These are phyloP conservation scores for Kluyveromyces dobzhanskii DNA, from an alignment of 805 yeast species.

Conservation along the genomic window DNA sequence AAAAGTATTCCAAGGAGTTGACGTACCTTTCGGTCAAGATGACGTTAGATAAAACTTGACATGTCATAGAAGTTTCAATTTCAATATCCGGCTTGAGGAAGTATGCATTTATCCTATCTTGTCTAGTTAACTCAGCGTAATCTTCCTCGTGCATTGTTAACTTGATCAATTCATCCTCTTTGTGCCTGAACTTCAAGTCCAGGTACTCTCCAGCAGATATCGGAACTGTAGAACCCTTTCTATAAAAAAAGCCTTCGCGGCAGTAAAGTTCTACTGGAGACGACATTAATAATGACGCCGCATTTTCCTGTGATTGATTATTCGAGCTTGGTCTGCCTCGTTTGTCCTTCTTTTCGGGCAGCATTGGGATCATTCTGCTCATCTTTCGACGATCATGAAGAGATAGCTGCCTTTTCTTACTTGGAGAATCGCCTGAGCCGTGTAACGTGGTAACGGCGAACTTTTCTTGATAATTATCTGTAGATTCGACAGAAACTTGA, in stretches of 20 bases:
- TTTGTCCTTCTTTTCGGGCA: constrained; percentile 10
- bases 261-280: constrained; percentile 27
- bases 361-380: constrained; percentile 7
- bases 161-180: constrained; percentile 22
- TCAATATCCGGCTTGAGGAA: constrained; percentile 22
- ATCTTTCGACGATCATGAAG: constrained; percentile 3
- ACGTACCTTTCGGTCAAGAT: constrained; percentile 29
- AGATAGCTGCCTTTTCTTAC: background rate
- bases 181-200: constrained; percentile 24
- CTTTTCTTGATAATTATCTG: background rate
- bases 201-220: constrained; percentile 26
- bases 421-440: background rate
- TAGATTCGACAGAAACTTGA: background rate
- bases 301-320: constrained; percentile 9
- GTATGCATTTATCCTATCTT: constrained; percentile 25
- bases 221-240: constrained; percentile 20
- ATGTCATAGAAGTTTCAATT: constrained; percentile 22
- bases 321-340: constrained; percentile 9
- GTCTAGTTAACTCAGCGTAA: constrained; percentile 13
- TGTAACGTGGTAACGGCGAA: background rate
- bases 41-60: constrained; percentile 19
- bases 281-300: constrained; percentile 15
- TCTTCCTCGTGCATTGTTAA: constrained; percentile 16
- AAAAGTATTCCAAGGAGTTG: constrained; percentile 28
- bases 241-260: constrained; percentile 26